Conservation (phyloP, 1,284 basidiomycete genomes). For the Pseudozyma sp. region DNA sequence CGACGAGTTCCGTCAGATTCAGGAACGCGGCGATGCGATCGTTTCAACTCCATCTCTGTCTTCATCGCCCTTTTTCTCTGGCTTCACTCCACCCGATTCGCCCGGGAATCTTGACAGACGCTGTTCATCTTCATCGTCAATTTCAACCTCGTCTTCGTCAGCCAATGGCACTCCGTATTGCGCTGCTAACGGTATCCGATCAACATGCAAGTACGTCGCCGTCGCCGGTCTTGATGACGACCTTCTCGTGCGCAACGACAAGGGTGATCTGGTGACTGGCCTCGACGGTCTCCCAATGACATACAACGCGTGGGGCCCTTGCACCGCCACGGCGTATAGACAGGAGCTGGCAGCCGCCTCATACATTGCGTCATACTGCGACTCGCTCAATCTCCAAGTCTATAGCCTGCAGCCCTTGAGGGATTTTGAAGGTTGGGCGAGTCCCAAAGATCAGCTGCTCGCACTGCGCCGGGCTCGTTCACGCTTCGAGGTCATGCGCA, state of each 20-base stretch:
- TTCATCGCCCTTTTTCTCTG: background rate
- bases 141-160: conserved; percentile 14
- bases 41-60: background rate
- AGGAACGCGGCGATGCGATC: conserved; percentile 15
- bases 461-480: conserved; percentile 36
- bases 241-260: conserved; percentile 72
- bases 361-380: conserved; percentile 55
- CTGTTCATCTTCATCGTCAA: conserved; percentile 13
- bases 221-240: conserved; percentile 29
- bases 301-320: conserved; percentile 50
- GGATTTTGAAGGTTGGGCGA: conserved; percentile 67
- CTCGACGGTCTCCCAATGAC: conserved; percentile 44
- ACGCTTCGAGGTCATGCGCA: conserved; percentile 58
- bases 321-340: conserved; percentile 35
- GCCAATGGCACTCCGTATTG: conserved; percentile 21
- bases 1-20: conserved; percentile 48
- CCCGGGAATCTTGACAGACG: conserved; percentile 35
- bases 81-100: conserved; percentile 49
- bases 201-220: conserved; percentile 2
- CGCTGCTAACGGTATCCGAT: conserved; percentile 19
- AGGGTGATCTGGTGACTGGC: conserved; percentile 73
- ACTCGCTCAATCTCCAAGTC: conserved; percentile 56
- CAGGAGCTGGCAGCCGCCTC: conserved; percentile 60
- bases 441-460: conserved; percentile 25
- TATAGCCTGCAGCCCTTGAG: conserved; percentile 69